Evolutionary conservation across 2,329 filamentous ascomycete species (phyloP), one percentile per base, ranked within the genome.

Genomic region (Fusarium sp.): DNA sequence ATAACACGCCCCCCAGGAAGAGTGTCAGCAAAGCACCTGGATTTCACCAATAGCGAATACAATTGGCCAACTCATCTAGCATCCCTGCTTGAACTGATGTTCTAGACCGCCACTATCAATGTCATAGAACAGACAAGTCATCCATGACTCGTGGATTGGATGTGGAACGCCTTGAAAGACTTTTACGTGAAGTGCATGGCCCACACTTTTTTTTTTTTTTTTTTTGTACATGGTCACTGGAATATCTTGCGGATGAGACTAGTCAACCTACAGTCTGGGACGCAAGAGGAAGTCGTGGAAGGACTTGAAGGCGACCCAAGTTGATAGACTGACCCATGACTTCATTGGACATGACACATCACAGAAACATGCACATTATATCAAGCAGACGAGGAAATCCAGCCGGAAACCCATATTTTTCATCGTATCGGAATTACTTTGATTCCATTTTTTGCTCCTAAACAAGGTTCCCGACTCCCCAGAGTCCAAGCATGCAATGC

Each of bases 381-480:
- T 22, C 27, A 37, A 62, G 20, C 22, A 64, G 37, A 50, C 37
- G 38, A 60, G 64, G 9, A 67, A 50, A 63, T 68, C 60, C 60
- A 66, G 70, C 47, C 66, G 60, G 73, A 76, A 73, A 78, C 77
- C 76, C 72, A 69, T 75, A 75, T 71, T 70, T 75, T 77, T 76
- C 61, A 74, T 77, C 69, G 69, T 70, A 74, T 69, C 70, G 76
- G 78, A 79, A 78, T 74, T 77, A 74, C 73, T 77, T 78, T 77
- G 69, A 79, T 81, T 77, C 80, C 78, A 80, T 74, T 77, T 77
- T 76, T 76, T 76, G 76, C 76, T 79, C 78, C 76, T 76, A 74
- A 77, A 78, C 54, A 73, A 77, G 73, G 76, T 78, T 77, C 76
- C 78, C 73, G 77, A 79, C 77, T 79, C 77, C 74, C 77, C 74